Base-by-base conservation (phyloP, 2,329 filamentous ascomycete genomes). In the Alternaria postmessia region DNA sequence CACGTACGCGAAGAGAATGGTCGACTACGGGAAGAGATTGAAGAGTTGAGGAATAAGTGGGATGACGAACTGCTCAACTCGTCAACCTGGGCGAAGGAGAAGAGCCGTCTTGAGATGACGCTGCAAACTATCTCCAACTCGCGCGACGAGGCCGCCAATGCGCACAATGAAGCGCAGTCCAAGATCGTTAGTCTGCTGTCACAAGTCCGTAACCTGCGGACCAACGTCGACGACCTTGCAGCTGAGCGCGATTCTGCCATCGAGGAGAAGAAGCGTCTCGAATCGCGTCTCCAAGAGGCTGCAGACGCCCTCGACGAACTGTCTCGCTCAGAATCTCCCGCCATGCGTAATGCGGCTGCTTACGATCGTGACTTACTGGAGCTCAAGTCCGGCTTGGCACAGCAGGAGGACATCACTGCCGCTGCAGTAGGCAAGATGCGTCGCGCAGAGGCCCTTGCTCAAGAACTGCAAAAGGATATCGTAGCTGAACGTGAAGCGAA, bases 31-130 rank as follows among this genome's bases (percentile, higher is more conserved):
- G 94, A 98, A 76, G 95, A 99, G 79, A 88, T 98, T 24, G 95
- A 99, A 71, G 93, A 97, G 71, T 86, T 98, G 59, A 89, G 95
- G 67, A 93, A 90, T 69, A 98, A 98, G 81, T 98, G 95, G 94
- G 95, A 99, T 73, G 93, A 98, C 71, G 94, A 99, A 80, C 93
- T 98, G 11, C 87, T 98, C 69, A 98, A 98, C 81, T 96, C 93
- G 79, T 96, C 93, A 16, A 97, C 94, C 0, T 98, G 95, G 94
- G 94, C 94, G 12, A 99, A 99, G 82, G 94, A 99, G 81, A 98
- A 98, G 83, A 87, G 93, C 16, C 90, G 94, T 16, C 85, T 99
- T 41, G 94, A 98, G 77, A 88, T 93, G 61, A 96, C 93, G 5
- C 84, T 99, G 55, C 89, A 94, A 51, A 93, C 97, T 76, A 87